Evolutionary conservation across 2,329 filamentous ascomycete species (phyloP).

Genomic region (Zymoseptoria tritici): DNA sequence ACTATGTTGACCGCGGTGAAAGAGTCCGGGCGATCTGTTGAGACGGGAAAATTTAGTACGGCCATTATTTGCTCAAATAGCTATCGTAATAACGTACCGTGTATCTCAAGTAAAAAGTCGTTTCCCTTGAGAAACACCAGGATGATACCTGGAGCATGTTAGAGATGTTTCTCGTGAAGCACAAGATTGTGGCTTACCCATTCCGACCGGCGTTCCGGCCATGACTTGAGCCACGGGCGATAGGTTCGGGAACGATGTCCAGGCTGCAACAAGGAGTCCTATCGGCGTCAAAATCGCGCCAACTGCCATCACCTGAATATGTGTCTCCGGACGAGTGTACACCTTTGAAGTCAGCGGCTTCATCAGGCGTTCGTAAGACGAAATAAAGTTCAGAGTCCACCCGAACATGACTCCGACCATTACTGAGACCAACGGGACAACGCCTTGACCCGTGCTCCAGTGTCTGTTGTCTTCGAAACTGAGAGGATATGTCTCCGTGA

Average conservation of each 20-base stretch:
- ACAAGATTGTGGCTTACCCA: neutral
- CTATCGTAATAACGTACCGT: neutral
- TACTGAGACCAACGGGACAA: neutral
- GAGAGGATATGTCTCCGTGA: neutral
- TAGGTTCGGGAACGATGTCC: neutral
- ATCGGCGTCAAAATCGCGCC: neutral
- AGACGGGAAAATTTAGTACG: neutral
- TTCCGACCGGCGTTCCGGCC: neutral
- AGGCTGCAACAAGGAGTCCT: neutral
- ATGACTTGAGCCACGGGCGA: neutral
- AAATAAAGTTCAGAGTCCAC: neutral
- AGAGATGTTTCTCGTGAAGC: neutral
- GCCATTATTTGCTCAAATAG: neutral
- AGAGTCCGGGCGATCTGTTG: neutral
- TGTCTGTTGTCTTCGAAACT: neutral
- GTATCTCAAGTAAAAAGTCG: neutral
- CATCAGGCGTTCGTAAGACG: neutral
- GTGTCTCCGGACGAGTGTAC: neutral
- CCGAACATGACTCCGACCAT: neutral
- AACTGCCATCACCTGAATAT: neutral
- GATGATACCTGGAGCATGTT: neutral
- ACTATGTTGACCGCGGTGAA: neutral
- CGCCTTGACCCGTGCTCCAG: neutral
- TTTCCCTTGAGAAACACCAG: neutral
- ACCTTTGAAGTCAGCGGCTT: neutral